Evolutionary conservation across 306 rosid species (phyloP), one percentile per base, ranked within the genome.

Genomic region (Pyrus communis): DNA sequence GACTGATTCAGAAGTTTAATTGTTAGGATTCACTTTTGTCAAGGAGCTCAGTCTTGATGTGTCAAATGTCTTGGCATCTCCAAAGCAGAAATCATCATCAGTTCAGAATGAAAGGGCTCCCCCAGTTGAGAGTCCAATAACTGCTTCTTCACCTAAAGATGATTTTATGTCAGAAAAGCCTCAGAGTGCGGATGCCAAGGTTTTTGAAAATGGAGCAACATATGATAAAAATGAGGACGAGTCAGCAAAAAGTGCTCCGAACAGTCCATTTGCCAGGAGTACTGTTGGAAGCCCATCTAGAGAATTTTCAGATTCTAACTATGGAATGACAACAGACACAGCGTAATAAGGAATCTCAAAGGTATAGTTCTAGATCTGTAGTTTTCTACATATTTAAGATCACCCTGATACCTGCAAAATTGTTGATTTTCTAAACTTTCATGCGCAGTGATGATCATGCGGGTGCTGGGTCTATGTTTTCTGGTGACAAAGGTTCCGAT

Each of bases 181-280:
- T 49, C 87, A 76, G 59, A 83, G 73, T 73, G 62, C 84, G 38
- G 87, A 91, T 84, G 97, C 80, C 64, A 80, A 63, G 57, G 90
- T 82, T 69, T 82, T 88, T 86, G 91, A 80, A 82, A 93, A 96
- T 86, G 98, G 91, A 82, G 78, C 91, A 75, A 77, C 83, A 57
- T 64, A 82, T 84, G 78, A 83, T 80, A 93, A 85, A 81, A 83
- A 82, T 81, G 96, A 91, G 66, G 85, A 85, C 10, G 94, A 67
- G 49, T 85, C 85, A 18, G 89, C 31, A 52, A 89, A 82, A 86
- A 93, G 94, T 87, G 89, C 87, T 80, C 90, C 94, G 19, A 87
- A 76, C 82, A 93, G 96, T 83, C 94, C 97, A 52, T 82, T 89
- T 67, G 93, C 88, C 43, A 86, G 87, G 75, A 96, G 89, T 85